A percentile compares a stretch with the other conserved stretches of the same genome.
Evolutionary conservation across 179 eudicot species (phyloP).

Genomic region (Pouteria campechiana): DNA sequence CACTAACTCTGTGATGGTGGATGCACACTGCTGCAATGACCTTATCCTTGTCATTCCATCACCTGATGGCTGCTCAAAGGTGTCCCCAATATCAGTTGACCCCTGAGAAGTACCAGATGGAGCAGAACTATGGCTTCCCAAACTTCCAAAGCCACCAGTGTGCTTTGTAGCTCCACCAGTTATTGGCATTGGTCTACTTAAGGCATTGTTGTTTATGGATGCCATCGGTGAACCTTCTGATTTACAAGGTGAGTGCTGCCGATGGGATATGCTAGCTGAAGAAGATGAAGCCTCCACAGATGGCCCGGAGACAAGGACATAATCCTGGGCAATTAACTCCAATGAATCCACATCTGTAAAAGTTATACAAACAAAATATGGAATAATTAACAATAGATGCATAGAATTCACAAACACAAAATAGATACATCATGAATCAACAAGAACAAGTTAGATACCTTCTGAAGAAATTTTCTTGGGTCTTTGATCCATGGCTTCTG

Average conservation of each 20-base stretch:
- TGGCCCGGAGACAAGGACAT: conserved; percentile 82
- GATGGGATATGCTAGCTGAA: conserved; percentile 39
- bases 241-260: conserved; percentile 31
- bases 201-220: conserved; percentile 23
- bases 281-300: conserved; percentile 44
- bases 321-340: conserved; percentile 81
- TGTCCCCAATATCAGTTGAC: conserved; percentile 46
- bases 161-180: conserved; percentile 32
- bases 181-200: conserved; percentile 43
- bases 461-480: conserved; percentile 22
- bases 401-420: not conserved
- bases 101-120: conserved; percentile 62
- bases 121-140: conserved; percentile 56
- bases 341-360: conserved; percentile 57
- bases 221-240: conserved; percentile 23
- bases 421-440: not conserved
- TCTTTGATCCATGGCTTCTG: conserved; percentile 28
- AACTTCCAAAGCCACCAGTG: conserved; percentile 25
- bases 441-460: conserved; percentile 25
- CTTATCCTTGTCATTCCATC: conserved; percentile 56
- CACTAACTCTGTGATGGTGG: conserved; percentile 65
- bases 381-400: not conserved
- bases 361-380: conserved; percentile 2
- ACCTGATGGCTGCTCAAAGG: conserved; percentile 57
- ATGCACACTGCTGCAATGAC: conserved; percentile 64